Percentiles rank a stretch among this genome's conserved stretches.
phyloP scores from a whole-genome alignment of 345 rosid species.

The Gossypium arboreum region DNA sequence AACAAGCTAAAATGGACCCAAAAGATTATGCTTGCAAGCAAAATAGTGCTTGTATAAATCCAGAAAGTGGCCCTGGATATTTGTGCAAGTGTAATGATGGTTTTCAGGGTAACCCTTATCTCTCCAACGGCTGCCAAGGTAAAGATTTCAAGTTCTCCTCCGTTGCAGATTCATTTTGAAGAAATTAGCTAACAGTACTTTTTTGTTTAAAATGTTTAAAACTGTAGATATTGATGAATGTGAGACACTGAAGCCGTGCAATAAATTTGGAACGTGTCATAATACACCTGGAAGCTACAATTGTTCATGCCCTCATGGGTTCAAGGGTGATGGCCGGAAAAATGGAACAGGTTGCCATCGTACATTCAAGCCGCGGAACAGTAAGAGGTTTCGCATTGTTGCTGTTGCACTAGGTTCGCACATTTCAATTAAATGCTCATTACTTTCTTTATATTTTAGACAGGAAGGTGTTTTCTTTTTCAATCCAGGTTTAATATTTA shows the following conservation, averaged over 20 bases:
- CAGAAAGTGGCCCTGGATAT: background rate
- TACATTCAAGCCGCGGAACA: too few species aligned
- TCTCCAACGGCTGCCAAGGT: background rate
- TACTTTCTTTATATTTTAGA: background rate
- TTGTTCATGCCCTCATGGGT: background rate
- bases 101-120: constrained; percentile 1
- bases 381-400: background rate
- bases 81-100: background rate
- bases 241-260: background rate
- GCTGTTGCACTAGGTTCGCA: background rate
- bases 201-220: background rate
- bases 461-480: background rate
- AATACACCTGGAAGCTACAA: constrained; percentile 6
- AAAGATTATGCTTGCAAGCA: too few species aligned
- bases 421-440: background rate
- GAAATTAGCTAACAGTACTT: background rate
- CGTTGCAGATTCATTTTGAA: background rate
- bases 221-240: constrained; percentile 17
- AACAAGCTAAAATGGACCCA: too few species aligned
- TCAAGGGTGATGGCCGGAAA: background rate
- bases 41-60: background rate
- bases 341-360: constrained; percentile 2
- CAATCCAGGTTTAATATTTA: too few species aligned
- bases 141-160: background rate
- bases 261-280: background rate